Evolutionary conservation across 2,329 filamentous ascomycete genomes (phyloP).

Genomic region (Penicillium sp.): DNA sequence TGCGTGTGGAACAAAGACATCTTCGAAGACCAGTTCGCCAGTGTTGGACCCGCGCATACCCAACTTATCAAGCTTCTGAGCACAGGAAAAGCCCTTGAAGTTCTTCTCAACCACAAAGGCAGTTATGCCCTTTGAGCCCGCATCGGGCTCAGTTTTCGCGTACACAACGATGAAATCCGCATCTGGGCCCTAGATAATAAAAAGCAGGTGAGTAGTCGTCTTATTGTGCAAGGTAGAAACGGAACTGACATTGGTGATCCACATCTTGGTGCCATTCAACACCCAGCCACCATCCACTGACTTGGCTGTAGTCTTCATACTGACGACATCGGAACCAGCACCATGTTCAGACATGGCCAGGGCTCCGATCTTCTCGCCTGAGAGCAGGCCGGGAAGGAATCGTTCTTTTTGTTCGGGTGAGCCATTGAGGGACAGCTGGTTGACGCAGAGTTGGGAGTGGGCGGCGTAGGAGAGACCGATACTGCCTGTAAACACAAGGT

Average conservation of each 20-base stretch:
- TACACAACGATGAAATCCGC: conserved; percentile 96
- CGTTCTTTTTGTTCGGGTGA: conserved; percentile 75
- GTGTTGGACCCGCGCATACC: conserved; percentile 98
- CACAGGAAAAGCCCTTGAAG: conserved; percentile 78
- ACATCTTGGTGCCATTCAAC: conserved; percentile 94
- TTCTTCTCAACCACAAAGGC: conserved; percentile 82
- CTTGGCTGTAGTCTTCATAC: conserved; percentile 87
- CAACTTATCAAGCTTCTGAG: conserved; percentile 93
- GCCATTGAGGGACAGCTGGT: conserved; percentile 92
- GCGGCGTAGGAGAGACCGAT: conserved; percentile 87
- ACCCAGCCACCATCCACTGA: conserved; percentile 82
- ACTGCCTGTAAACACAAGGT: conserved; percentile 35
- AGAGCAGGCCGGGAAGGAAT: conserved; percentile 79
- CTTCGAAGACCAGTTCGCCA: conserved; percentile 87
- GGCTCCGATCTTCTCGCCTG: conserved; percentile 80
- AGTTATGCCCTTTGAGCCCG: conserved; percentile 87
- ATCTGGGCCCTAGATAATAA: conserved; percentile 67
- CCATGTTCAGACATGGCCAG: conserved; percentile 95
- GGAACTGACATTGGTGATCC: conserved; percentile 83
- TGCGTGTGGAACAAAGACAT: conserved; percentile 83
- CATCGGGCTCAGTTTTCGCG: conserved; percentile 84
- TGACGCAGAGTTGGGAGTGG: conserved; percentile 94
- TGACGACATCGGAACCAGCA: conserved; percentile 90
- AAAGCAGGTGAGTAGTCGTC: neutral
- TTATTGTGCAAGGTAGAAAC: neutral